A percentile compares a stretch with the other conserved stretches of the same genome.
phyloP scores from a whole-genome alignment of 257 asterid genomes.

The Buddleja alternifolia region DNA sequence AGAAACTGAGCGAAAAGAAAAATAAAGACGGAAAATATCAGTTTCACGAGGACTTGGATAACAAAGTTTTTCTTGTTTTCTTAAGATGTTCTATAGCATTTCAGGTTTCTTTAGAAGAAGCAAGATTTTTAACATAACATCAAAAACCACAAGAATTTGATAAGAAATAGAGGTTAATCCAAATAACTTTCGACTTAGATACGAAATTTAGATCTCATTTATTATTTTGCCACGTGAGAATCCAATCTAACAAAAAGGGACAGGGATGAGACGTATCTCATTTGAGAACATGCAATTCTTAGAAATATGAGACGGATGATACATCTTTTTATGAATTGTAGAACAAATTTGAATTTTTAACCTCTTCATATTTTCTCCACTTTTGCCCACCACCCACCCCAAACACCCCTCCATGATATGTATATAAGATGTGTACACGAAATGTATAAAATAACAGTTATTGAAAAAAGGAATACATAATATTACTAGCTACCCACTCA shows the following conservation, averaged over 20 bases:
- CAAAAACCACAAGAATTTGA: conserved; percentile 8
- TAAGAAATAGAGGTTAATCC: neutral
- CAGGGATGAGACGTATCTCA: conserved; percentile 12
- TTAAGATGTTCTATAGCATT: conserved; percentile 6
- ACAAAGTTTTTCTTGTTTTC: neutral
- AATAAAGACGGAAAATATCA: neutral
- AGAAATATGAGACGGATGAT: neutral
- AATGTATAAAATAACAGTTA: conserved; percentile 20
- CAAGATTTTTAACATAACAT: neutral
- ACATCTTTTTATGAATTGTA: neutral
- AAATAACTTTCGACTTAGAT: conserved; percentile 2
- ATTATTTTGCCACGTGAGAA: conserved; percentile 1
- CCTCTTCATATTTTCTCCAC: neutral
- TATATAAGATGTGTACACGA: neutral
- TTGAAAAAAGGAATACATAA: too few species aligned
- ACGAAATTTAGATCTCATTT: neutral
- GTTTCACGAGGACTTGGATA: conserved; percentile 2
- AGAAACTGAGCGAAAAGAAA: neutral
- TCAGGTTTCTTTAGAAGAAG: neutral
- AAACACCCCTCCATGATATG: too few species aligned
- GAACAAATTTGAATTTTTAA: neutral
- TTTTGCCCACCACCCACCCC: neutral
- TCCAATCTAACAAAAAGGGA: neutral
- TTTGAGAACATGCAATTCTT: conserved; percentile 9
- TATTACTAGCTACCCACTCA: conserved; percentile 4